Base-by-base conservation (phyloP, 2,329 filamentous ascomycete species). In the Pezicula radicicola region DNA sequence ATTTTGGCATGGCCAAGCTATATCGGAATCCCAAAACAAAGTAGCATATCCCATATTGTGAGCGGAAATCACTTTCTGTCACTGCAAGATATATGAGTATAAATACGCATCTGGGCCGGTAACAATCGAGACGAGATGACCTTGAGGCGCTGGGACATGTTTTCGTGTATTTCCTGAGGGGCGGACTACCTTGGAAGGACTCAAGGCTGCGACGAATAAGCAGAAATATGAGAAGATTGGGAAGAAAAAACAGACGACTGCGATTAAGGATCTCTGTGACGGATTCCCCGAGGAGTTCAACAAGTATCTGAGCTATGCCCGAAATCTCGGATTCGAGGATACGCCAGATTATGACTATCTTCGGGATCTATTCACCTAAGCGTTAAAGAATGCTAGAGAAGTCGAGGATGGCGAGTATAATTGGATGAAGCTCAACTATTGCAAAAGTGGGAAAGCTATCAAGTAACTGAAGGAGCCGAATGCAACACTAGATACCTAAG, bases 141-240 rank as follows among this genome's bases (percentile, higher is more conserved):
- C 78, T 99, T 54, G 94, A 99, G 74, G 94, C 94, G 12, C 75
- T 89, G 12, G 85, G 85, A 18, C 85, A 89, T 66, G 84, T 89
- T 39, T 88, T 88, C 69, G 84, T 89, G 77, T 89, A 89, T 70
- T 88, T 89, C 70, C 70, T 88, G 42, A 78, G 84, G n/a, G 85
- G 85, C 43, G 83, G 83, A 7, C 75, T 88, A 50, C 85, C 85
- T 33, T 89, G 85, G 85, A 89, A 67, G 85, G 84, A 9, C 74
- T 89, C 57, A 88, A 88, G 74, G 84, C 85, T 68, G 85, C 84
- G 28, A 88, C 85, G 45, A 88, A 88, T 72, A 87, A 99, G 83
- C 94, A 99, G 70, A 99, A 99, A 76, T 99, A 99, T 70, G 94
- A 99, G 76, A 97, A 97, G 81, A 99, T 99, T 72, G 94, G 94